Conservation (phyloP, 805 yeast species). For the Yarrowia sp. region DNA sequence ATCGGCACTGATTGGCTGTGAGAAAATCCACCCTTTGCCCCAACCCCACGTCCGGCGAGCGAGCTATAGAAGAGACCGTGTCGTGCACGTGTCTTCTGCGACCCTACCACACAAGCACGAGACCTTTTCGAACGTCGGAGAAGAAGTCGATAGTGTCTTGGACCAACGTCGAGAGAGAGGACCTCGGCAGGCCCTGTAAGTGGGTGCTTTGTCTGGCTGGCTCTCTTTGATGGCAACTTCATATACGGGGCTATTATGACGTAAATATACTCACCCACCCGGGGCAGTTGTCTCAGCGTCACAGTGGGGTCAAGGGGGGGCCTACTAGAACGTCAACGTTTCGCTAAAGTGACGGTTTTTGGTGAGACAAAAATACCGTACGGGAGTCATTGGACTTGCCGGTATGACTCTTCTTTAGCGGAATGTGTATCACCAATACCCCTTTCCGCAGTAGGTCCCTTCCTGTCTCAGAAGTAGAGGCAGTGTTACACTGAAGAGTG, state of each 20-base stretch:
- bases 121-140: background rate
- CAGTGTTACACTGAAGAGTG: background rate
- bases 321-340: too few relatives aligned
- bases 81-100: conserved; percentile 21
- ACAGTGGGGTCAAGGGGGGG: background rate
- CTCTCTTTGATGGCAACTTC: background rate
- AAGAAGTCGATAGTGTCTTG: background rate
- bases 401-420: too few relatives aligned
- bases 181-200: too few relatives aligned
- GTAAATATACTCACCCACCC: background rate
- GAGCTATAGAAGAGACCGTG: conserved; percentile 15
- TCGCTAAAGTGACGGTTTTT: too few relatives aligned
- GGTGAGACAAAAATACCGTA: background rate
- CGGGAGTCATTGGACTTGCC: too few relatives aligned
- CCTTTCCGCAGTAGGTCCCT: background rate
- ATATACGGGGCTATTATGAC: background rate
- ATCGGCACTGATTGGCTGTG: conserved; percentile 16
- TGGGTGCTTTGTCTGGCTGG: background rate
- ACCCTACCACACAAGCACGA: background rate
- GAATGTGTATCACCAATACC: too few relatives aligned
- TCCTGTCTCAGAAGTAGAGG: background rate
- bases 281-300: background rate
- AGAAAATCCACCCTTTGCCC: background rate
- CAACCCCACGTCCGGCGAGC: conserved; percentile 19
- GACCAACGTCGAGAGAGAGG: too few relatives aligned